Percentiles rank a stretch among this genome's conserved stretches.
These are phyloP conservation scores for Fraxinus cuspidata DNA, from an alignment of 257 asterid genomes.

Conservation along the genomic window DNA sequence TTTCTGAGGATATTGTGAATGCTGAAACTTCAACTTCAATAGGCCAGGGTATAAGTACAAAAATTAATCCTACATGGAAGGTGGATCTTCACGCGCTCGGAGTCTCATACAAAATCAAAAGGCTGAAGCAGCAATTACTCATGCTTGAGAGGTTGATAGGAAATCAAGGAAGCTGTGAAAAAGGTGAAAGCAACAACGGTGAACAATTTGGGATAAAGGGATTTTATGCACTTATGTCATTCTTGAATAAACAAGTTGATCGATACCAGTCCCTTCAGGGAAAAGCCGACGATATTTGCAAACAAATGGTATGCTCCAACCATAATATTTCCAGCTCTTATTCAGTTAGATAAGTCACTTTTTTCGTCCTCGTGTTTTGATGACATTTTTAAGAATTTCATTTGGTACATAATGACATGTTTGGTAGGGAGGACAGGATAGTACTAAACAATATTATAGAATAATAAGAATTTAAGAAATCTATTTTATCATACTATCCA, in stretches of 20 bases:
- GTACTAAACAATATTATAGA: background rate
- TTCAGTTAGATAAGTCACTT: background rate
- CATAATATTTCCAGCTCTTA: background rate
- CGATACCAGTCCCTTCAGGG: constrained; percentile 84
- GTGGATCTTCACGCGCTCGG: constrained; percentile 94
- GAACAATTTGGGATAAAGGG: constrained; percentile 38
- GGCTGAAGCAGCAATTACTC: constrained; percentile 82
- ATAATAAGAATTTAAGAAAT: background rate
- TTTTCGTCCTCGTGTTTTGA: background rate
- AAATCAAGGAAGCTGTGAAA: constrained; percentile 55
- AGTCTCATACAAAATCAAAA: constrained; percentile 85
- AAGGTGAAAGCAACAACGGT: constrained; percentile 30
- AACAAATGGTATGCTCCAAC: constrained; percentile 63
- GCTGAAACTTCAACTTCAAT: constrained; percentile 43
- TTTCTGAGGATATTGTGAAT: constrained; percentile 30
- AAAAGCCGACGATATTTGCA: constrained; percentile 76
- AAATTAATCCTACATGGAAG: constrained; percentile 47
- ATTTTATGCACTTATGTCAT: constrained; percentile 48
- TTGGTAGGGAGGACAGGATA: background rate
- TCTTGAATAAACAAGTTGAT: constrained; percentile 72
- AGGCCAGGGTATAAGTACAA: constrained; percentile 36
- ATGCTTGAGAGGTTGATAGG: constrained; percentile 84
- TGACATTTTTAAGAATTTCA: background rate
- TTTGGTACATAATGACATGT: background rate
- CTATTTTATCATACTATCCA: background rate